A percentile compares a stretch with the other conserved stretches of the same genome.
Conservation (phyloP, 1,139 yeast genomes). For the Torulaspora pretoriensis region DNA sequence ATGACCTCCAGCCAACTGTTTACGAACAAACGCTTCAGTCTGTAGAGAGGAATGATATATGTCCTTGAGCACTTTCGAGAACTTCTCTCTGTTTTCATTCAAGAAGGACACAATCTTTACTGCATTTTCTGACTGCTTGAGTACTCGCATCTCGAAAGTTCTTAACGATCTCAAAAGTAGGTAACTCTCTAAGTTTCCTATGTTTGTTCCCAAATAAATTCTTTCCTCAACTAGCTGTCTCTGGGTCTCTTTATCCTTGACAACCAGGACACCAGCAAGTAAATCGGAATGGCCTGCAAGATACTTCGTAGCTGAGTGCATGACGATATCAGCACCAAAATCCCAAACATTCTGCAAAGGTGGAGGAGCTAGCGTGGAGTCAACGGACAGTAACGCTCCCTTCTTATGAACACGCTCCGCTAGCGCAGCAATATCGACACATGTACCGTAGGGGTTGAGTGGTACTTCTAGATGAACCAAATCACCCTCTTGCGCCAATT, state of each 20-base stretch:
- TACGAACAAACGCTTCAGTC: slow-evolving; percentile 54
- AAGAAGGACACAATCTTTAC: slow-evolving; percentile 58
- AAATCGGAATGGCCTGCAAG: slow-evolving; percentile 94
- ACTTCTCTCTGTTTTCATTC: slow-evolving; percentile 44
- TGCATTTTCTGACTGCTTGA: slow-evolving; percentile 62
- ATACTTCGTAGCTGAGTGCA: slow-evolving; percentile 90
- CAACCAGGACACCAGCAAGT: slow-evolving; percentile 72
- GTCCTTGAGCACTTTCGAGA: slow-evolving; percentile 43
- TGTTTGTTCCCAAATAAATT: slow-evolving; percentile 66
- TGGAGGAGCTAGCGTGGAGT: slow-evolving; percentile 91
- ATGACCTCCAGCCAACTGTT: slow-evolving; percentile 61
- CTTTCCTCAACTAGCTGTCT: slow-evolving; percentile 55
- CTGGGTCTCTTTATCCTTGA: slow-evolving; percentile 49
- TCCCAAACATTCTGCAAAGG: slow-evolving; percentile 78
- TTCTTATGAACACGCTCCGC: slow-evolving; percentile 64
- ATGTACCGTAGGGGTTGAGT: slow-evolving; percentile 75
- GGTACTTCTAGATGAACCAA: slow-evolving; percentile 83
- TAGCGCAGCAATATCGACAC: slow-evolving; percentile 57
- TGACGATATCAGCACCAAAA: slow-evolving; percentile 74
- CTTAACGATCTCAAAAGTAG: slow-evolving; percentile 72
- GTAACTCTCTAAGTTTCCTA: slow-evolving; percentile 73
- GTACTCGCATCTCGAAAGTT: slow-evolving; percentile 68
- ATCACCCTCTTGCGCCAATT: slow-evolving; percentile 61
- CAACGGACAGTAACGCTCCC: slow-evolving; percentile 69
- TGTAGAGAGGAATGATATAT: slow-evolving; percentile 76